Evolutionary conservation across 164 flowering plant genomes (phyloP), one percentile per base, ranked within the genome.

Genomic region (Houttuynia cordata): DNA sequence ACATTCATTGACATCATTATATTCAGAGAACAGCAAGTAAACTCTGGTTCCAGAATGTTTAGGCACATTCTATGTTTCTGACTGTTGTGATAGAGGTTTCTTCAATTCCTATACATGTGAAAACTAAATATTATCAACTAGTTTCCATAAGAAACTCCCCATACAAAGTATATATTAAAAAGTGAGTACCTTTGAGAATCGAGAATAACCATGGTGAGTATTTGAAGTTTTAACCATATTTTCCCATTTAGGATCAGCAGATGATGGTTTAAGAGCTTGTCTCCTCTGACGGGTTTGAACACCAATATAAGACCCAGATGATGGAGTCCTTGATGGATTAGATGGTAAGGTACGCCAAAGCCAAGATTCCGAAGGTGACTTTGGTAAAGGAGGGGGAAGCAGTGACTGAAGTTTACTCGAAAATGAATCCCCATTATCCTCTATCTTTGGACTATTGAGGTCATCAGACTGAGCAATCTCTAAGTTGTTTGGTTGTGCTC

Each of bases 281-380:
- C 68, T 76, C 69, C 65, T 78, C 7, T 67, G 41, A 49, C 66
- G 59, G 30, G 65, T 60, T 21, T 62, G 67, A 20, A 58, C 40
- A 24, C 71, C 66, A 14, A 51, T 50, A 39, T 57, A 25, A n/a
- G 74, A 65, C 25, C 57, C 61, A 18, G 78, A 64, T 53, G 75
- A 70, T 17, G 79, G 64, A 53, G 67, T 68, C 67, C 56, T 62
- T 0, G 79, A 68, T 22, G 88, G 66, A 47, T 79, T 60, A 15
- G 84, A 69, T 56, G 94, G 87, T 61, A 92, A 67, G 14, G 93
- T 74, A 1, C 84, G 87, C 78, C 79, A 75, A 54, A 93, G 97
- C 98, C 98, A 93, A 45, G 98, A 93, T 64, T 93, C 97, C 0
- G 98, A 87, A 42, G 98, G 98, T 23, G 90, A 81, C 72, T 85